Evolutionary conservation across 352 stramenopile genomes (phyloP).

Genomic region (Phytophthora litchii): DNA sequence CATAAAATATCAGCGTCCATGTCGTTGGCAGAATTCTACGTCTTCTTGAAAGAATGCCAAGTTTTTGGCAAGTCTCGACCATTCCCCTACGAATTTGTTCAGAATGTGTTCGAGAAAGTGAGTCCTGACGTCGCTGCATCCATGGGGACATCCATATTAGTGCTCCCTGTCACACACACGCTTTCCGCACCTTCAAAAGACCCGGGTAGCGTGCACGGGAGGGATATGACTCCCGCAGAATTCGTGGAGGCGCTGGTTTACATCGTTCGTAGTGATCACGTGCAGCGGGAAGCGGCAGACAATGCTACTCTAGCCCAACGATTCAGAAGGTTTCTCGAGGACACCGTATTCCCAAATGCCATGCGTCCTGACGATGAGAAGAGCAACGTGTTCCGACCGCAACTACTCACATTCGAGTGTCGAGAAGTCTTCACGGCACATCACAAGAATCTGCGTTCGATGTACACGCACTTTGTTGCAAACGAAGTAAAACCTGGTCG

Average conservation of each 20-base stretch:
- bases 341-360: slow-evolving; percentile 57
- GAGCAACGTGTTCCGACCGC: slow-evolving; percentile 53
- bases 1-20: slow-evolving; percentile 69
- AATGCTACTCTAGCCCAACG: slow-evolving; percentile 39
- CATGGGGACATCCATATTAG: slow-evolving; percentile 24
- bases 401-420: slow-evolving; percentile 55
- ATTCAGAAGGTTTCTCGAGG: slow-evolving; percentile 53
- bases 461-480: slow-evolving; percentile 54
- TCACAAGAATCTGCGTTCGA: slow-evolving; percentile 43
- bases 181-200: slow-evolving; percentile 26
- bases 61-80: slow-evolving; percentile 54
- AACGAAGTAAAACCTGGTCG: slow-evolving; percentile 10
- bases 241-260: slow-evolving; percentile 73
- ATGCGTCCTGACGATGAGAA: slow-evolving; percentile 55
- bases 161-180: slow-evolving; percentile 26
- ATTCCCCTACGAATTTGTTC: slow-evolving; percentile 69
- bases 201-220: not conserved
- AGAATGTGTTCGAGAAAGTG: slow-evolving; percentile 60
- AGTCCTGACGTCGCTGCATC: slow-evolving; percentile 45
- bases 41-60: slow-evolving; percentile 71
- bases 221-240: slow-evolving; percentile 68
- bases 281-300: slow-evolving; percentile 24
- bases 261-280: slow-evolving; percentile 49
- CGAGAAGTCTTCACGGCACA: slow-evolving; percentile 58
- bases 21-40: slow-evolving; percentile 67